phyloP scores from a whole-genome alignment of 371 early-diverging fungal genomes.

The Chytridium lagenaria region DNA sequence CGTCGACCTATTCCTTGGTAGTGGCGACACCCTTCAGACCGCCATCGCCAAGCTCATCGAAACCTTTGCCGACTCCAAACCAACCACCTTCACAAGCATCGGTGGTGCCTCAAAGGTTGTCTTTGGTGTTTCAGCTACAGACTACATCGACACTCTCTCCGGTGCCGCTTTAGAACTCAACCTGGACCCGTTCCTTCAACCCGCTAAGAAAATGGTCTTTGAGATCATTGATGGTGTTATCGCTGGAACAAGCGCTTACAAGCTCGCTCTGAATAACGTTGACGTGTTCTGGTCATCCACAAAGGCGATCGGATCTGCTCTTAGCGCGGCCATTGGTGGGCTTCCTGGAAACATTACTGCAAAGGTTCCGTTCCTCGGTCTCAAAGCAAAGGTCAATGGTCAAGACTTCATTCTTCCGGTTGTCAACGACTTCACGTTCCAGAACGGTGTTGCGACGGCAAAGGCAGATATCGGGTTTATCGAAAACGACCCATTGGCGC shows the following conservation, averaged over 20 bases:
- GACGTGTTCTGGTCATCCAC: constrained; percentile 12
- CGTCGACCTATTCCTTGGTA: constrained; percentile 6
- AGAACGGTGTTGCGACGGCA: constrained; percentile 4
- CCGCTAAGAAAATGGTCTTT: constrained; percentile 1
- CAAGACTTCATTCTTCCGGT: constrained; percentile 25
- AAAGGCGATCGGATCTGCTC: not conserved
- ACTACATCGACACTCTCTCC: constrained; percentile 22
- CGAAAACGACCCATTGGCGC: constrained; percentile 23
- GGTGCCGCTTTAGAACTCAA: not conserved
- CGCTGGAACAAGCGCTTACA: constrained; percentile 1
- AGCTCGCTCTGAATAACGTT: constrained; percentile 11
- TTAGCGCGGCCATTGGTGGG: not conserved
- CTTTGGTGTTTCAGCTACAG: constrained; percentile 8
- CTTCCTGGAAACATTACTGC: constrained; percentile 21
- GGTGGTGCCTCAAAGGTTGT: constrained; percentile 14
- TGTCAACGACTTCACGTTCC: constrained; percentile 18
- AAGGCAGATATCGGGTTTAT: constrained; percentile 9
- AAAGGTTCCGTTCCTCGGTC: constrained; percentile 23
- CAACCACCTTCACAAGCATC: not conserved
- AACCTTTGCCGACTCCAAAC: not conserved
- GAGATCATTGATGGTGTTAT: constrained; percentile 16
- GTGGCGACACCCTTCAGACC: not conserved
- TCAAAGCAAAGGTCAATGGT: constrained; percentile 24
- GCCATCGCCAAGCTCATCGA: constrained; percentile 5
- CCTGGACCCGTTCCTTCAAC: constrained; percentile 11